A percentile compares a stretch with the other conserved stretches of the same genome.
Evolutionary conservation across 345 rosid species (phyloP).

Genomic region (Dipteronia dyeriana): DNA sequence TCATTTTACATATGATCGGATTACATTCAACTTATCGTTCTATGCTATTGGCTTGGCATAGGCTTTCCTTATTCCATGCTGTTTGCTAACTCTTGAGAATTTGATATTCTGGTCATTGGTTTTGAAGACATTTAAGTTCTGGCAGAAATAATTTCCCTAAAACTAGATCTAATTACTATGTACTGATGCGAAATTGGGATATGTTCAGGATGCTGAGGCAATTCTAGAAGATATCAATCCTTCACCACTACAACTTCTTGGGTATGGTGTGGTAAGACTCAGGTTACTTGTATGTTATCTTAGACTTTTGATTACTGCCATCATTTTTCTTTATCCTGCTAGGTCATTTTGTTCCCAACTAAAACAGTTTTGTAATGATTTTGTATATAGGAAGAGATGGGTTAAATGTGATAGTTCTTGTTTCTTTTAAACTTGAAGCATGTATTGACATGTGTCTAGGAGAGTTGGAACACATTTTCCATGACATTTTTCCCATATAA

Average conservation of each 20-base stretch:
- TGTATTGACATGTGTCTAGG: not conserved
- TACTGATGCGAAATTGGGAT: conserved; percentile 11
- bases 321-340: not conserved
- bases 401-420: conserved; percentile 1
- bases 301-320: not conserved
- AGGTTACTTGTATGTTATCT: conserved; percentile 1
- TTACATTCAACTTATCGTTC: not conserved
- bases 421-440: not conserved
- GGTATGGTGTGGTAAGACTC: conserved; percentile 72
- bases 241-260: conserved; percentile 68
- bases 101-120: not conserved
- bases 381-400: not conserved
- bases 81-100: not conserved
- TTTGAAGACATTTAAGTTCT: not conserved
- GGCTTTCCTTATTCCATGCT: not conserved
- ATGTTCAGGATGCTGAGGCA: conserved; percentile 87
- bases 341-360: not conserved
- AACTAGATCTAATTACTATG: not conserved
- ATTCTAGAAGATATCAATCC: conserved; percentile 79
- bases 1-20: not conserved
- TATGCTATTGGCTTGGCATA: not conserved
- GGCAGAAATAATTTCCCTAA: not conserved
- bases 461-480: not conserved
- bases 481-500: not conserved
- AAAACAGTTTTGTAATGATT: not conserved